Evolutionary conservation across 257 asterid species (phyloP).

Genomic region (Eustoma russellianum): DNA sequence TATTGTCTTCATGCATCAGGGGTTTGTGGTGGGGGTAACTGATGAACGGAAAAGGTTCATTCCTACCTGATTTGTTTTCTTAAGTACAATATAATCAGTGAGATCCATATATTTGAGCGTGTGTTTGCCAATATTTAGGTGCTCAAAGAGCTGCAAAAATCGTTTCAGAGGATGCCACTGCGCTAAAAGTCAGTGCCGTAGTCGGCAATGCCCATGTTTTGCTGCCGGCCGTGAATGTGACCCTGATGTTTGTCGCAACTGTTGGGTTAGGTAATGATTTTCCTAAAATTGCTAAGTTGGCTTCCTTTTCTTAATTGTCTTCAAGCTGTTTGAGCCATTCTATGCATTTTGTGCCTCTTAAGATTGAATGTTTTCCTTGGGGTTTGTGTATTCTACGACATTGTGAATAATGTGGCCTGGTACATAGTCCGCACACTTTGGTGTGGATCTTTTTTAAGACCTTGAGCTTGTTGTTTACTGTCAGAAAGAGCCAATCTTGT

Average conservation of each 20-base stretch:
- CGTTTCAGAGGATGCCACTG: constrained; percentile 98
- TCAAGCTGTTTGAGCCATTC: background rate
- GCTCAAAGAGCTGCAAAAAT: constrained; percentile 90
- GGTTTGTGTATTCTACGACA: too few relatives aligned
- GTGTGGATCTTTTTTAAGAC: too few relatives aligned
- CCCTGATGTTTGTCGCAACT: constrained; percentile 97
- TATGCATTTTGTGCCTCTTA: background rate
- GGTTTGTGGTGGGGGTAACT: too few relatives aligned
- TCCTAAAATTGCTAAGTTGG: background rate
- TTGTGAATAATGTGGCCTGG: too few relatives aligned
- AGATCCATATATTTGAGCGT: background rate
- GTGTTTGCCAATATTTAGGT: constrained; percentile 38
- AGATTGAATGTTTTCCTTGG: too few relatives aligned
- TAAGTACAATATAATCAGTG: background rate
- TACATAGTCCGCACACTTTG: too few relatives aligned
- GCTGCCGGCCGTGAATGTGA: constrained; percentile 99
- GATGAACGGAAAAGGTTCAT: too few relatives aligned
- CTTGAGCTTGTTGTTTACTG: too few relatives aligned
- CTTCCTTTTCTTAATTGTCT: background rate
- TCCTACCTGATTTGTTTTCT: too few relatives aligned
- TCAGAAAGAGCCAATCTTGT: too few relatives aligned
- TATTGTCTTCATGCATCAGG: too few relatives aligned
- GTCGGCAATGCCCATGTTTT: constrained; percentile 98
- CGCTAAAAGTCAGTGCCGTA: constrained; percentile 97
- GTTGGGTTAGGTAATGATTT: constrained; percentile 82